Percentiles rank a stretch among this genome's conserved stretches.
phyloP scores from a whole-genome alignment of 768 basidiomycete genomes.

The Pilatotrama ljubarskyi region DNA sequence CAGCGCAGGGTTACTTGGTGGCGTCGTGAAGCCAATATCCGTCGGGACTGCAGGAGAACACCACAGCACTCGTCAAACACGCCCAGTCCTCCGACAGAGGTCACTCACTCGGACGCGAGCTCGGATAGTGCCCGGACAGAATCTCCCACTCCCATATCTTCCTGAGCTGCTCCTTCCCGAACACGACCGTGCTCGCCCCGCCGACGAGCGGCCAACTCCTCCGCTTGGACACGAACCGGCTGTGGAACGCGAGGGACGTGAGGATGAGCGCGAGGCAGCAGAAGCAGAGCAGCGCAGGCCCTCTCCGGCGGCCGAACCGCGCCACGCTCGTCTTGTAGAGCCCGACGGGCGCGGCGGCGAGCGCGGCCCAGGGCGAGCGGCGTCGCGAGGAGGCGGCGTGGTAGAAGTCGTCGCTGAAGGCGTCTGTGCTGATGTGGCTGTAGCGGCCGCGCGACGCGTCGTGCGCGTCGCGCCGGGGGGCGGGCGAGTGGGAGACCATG shows the following conservation, averaged over 20 bases:
- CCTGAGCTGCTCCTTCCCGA: conserved; percentile 68
- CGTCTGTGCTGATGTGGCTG: conserved; percentile 53
- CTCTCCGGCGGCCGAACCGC: conserved; percentile 61
- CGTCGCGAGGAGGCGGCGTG: conserved; percentile 45
- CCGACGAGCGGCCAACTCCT: conserved; percentile 59
- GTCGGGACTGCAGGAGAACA: conserved; percentile 61
- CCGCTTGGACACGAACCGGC: conserved; percentile 57
- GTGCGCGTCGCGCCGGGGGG: neutral
- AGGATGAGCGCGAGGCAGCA: conserved; percentile 48
- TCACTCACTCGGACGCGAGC: conserved; percentile 94
- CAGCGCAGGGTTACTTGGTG: conserved; percentile 72
- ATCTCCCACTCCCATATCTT: conserved; percentile 85
- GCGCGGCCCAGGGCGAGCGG: conserved; percentile 50
- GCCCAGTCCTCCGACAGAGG: conserved; percentile 54
- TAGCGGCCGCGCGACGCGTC: conserved; percentile 10
- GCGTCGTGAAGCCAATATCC: conserved; percentile 55
- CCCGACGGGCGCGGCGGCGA: conserved; percentile 58
- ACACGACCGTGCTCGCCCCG: conserved; percentile 69
- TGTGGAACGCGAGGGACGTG: conserved; percentile 56
- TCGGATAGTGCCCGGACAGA: conserved; percentile 90
- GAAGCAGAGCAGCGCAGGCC: conserved; percentile 52
- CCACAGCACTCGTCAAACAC: conserved; percentile 14
- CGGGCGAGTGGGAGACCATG: neutral
- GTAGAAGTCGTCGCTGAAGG: conserved; percentile 29
- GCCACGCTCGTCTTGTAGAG: conserved; percentile 56